Conservation (phyloP, 768 basidiomycete genomes). For the Solioccasus polychromus region DNA sequence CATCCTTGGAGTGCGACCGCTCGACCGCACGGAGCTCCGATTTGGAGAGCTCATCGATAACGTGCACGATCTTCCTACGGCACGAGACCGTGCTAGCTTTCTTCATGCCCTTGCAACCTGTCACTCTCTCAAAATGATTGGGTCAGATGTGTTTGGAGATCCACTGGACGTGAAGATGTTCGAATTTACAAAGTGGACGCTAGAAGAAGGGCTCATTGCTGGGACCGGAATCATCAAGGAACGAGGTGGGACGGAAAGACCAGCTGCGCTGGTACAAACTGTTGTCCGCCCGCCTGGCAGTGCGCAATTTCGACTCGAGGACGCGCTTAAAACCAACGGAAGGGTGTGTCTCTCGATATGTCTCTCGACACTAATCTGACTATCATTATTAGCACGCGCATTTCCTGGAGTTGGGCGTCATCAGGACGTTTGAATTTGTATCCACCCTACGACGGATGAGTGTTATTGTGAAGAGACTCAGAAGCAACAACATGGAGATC, state of each 20-base stretch:
- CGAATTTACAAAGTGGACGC: constrained; percentile 91
- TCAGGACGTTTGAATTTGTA: constrained; percentile 95
- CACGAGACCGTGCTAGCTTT: constrained; percentile 75
- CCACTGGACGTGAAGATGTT: constrained; percentile 99
- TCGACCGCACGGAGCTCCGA: constrained; percentile 69
- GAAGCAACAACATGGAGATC: constrained; percentile 92
- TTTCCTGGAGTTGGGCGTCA: constrained; percentile 95
- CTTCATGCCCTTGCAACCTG: constrained; percentile 94
- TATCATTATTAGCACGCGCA: constrained; percentile 71
- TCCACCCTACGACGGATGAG: constrained; percentile 94
- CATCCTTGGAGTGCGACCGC: constrained; percentile 87
- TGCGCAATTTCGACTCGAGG: constrained; percentile 85
- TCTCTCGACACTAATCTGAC: constrained; percentile 1
- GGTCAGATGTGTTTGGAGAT: constrained; percentile 88
- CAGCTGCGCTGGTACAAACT: constrained; percentile 90
- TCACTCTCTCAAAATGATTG: constrained; percentile 90
- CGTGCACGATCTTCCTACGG: constrained; percentile 77
- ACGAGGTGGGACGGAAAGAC: constrained; percentile 58
- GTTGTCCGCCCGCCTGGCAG: constrained; percentile 96
- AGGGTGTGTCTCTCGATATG: constrained; percentile 49
- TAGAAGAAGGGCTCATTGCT: constrained; percentile 84
- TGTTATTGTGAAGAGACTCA: constrained; percentile 93
- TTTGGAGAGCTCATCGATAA: constrained; percentile 92
- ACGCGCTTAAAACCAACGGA: constrained; percentile 81
- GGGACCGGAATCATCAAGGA: constrained; percentile 71